A percentile compares a stretch with the other conserved stretches of the same genome.
Conservation (phyloP, 1,139 yeast genomes). For the Blastobotrys niveus region DNA sequence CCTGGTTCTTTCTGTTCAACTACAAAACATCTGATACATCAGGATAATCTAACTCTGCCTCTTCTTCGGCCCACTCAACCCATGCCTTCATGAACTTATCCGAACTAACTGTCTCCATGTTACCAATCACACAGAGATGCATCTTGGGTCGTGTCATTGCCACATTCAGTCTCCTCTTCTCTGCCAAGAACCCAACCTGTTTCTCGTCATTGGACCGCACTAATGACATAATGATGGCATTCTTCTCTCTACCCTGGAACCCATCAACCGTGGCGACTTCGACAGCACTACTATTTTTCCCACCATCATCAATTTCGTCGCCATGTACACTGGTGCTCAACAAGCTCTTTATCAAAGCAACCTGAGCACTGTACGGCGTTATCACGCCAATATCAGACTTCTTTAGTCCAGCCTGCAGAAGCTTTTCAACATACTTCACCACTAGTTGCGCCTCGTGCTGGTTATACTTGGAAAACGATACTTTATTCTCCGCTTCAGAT, state of each 20-base stretch:
- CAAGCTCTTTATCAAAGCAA: slow-evolving; percentile 49
- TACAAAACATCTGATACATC: slow-evolving; percentile 32
- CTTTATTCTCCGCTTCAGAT: slow-evolving; percentile 37
- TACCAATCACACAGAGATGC: slow-evolving; percentile 82
- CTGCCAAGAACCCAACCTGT: slow-evolving; percentile 72
- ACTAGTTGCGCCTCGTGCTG: slow-evolving; percentile 67
- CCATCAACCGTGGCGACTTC: slow-evolving; percentile 90
- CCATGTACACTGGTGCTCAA: slow-evolving; percentile 6
- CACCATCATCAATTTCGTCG: slow-evolving; percentile 41
- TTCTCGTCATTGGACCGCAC: slow-evolving; percentile 66
- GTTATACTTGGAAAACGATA: slow-evolving; percentile 48
- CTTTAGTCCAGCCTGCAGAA: slow-evolving; percentile 45
- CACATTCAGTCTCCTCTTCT: slow-evolving; percentile 64
- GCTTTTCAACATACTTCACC: slow-evolving; percentile 46
- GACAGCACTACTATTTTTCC: too few relatives aligned
- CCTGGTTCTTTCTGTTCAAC: too few relatives aligned
- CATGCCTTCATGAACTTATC: slow-evolving; percentile 55
- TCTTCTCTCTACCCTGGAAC: slow-evolving; percentile 89
- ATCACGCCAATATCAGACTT: slow-evolving; percentile 64
- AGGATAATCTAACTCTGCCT: slow-evolving; percentile 68
- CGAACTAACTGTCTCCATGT: slow-evolving; percentile 56
- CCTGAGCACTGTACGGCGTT: slow-evolving; percentile 89
- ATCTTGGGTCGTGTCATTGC: slow-evolving; percentile 89
- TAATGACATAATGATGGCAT: slow-evolving; percentile 70
- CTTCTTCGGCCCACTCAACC: slow-evolving; percentile 66